phyloP scores from a whole-genome alignment of 2,329 filamentous ascomycete genomes.

The Alternaria atra region DNA sequence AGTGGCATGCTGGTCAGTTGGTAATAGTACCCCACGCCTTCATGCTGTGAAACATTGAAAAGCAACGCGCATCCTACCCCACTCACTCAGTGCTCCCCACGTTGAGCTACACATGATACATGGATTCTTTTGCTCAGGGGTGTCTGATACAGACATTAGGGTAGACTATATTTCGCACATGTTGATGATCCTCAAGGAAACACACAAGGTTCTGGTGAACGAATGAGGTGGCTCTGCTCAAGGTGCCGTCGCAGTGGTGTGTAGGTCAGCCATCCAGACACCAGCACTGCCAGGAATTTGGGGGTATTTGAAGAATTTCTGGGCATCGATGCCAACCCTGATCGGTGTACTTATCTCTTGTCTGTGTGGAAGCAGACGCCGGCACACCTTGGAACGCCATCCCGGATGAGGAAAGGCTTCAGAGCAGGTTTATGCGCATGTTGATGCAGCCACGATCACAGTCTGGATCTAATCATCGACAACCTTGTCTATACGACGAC shows the following conservation, averaged over 20 bases:
- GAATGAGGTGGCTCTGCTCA: background rate
- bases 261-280: background rate
- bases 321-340: background rate
- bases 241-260: background rate
- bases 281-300: background rate
- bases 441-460: background rate
- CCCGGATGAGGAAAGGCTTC: background rate
- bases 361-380: background rate
- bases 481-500: background rate
- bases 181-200: background rate
- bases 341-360: background rate
- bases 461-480: background rate
- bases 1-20: background rate
- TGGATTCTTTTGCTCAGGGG: too few species aligned
- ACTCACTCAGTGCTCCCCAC: background rate
- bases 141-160: background rate
- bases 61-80: background rate
- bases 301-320: background rate
- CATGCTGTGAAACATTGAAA: background rate
- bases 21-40: background rate
- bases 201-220: background rate
- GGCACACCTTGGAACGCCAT: background rate
- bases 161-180: background rate
- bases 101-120: background rate
- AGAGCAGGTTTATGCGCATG: background rate